These are phyloP conservation scores for Purpureocillium lavendulum DNA, from an alignment of 2,329 filamentous ascomycete genomes.

Conservation along the genomic window DNA sequence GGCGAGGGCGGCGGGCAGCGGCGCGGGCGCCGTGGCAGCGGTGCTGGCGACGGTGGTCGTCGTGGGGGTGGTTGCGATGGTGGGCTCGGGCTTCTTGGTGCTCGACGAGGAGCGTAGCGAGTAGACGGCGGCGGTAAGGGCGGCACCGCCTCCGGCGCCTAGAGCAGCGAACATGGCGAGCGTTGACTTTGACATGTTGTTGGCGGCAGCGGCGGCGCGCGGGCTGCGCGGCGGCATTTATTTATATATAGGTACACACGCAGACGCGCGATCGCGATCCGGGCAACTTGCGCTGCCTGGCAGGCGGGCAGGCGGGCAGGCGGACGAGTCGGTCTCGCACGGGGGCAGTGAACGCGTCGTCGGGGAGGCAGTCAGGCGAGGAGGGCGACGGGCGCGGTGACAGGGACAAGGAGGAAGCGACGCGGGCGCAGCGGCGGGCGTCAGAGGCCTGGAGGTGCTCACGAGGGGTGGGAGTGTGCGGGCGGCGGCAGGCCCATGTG, in stretches of 20 bases:
- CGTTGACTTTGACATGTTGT: constrained; percentile 69
- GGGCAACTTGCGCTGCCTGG: too few relatives aligned
- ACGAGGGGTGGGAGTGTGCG: neutral
- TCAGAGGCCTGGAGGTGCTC: neutral
- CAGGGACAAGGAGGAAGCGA: too few relatives aligned
- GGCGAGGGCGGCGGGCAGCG: constrained; percentile 22
- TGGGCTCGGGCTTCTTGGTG: constrained; percentile 7
- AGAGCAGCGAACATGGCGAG: constrained; percentile 67
- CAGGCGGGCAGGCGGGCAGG: neutral
- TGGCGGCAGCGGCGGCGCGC: constrained; percentile 5
- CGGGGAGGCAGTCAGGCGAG: constrained; percentile 1
- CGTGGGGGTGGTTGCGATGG: constrained; percentile 14
- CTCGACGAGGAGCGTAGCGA: constrained; percentile 36
- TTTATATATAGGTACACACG: constrained; percentile 5
- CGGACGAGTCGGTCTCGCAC: neutral
- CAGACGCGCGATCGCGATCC: too few relatives aligned
- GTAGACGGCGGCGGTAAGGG: constrained; percentile 62
- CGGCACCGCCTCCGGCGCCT: constrained; percentile 68
- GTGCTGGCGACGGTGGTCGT: constrained; percentile 16
- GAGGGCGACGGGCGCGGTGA: neutral
- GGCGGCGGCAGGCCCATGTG: constrained; percentile 1
- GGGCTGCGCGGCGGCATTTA: constrained; percentile 9
- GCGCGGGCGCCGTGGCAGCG: constrained; percentile 18
- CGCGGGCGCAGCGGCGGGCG: too few relatives aligned
- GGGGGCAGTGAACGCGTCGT: too few relatives aligned